Conservation (phyloP, 1,284 basidiomycete species). For the Ustilago shanxiensis region DNA sequence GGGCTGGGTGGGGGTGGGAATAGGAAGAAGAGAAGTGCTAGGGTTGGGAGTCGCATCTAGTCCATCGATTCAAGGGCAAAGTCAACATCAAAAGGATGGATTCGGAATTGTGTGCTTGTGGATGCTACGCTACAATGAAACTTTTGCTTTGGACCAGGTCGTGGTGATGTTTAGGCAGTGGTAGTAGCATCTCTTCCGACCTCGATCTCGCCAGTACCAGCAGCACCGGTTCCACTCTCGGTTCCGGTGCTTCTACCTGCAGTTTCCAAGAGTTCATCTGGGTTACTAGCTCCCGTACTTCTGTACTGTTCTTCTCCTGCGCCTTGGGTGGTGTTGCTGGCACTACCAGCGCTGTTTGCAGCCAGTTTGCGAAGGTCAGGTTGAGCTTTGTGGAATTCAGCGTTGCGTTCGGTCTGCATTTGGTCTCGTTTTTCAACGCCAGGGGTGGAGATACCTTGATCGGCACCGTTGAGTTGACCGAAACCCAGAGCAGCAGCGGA, state of each 20-base stretch:
- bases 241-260: slow-evolving; percentile 30
- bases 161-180: slow-evolving; percentile 19
- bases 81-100: no score
- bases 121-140: no score
- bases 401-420: slow-evolving; percentile 37
- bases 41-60: slow-evolving; percentile 4
- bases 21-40: slow-evolving; percentile 27
- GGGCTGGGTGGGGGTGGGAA: not conserved
- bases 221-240: slow-evolving; percentile 35
- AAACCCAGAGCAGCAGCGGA: slow-evolving; percentile 20
- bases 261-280: slow-evolving; percentile 27
- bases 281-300: slow-evolving; percentile 14
- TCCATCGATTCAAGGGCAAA: no score
- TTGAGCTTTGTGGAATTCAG: slow-evolving; percentile 30
- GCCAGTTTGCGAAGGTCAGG: slow-evolving; percentile 36
- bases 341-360: slow-evolving; percentile 14
- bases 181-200: slow-evolving; percentile 33
- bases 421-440: slow-evolving; percentile 35
- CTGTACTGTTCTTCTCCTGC: not conserved
- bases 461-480: slow-evolving; percentile 49
- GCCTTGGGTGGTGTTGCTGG: slow-evolving; percentile 7
- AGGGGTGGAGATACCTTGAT: slow-evolving; percentile 42
- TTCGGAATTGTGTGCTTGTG: not conserved
- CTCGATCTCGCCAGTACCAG: slow-evolving; percentile 19
- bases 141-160: no score